These are phyloP conservation scores for Aspergillus viridinutans DNA, from an alignment of 2,329 filamentous ascomycete species.

Conservation along the genomic window DNA sequence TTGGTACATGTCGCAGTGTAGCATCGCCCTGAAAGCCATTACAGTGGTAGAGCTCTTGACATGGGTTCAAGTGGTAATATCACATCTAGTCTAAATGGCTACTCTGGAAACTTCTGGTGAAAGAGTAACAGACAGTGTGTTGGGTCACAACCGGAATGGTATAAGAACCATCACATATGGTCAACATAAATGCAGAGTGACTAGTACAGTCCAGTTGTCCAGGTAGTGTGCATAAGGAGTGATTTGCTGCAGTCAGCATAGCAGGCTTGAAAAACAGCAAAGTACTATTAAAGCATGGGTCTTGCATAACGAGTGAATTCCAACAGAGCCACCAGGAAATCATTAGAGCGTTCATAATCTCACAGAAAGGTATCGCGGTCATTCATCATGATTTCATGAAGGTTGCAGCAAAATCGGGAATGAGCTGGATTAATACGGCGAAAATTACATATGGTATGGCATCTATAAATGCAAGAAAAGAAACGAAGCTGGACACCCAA, in stretches of 20 bases:
- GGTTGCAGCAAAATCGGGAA: background rate
- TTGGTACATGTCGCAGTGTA: background rate
- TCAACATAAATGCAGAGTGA: background rate
- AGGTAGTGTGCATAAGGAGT: background rate
- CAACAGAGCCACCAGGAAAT: background rate
- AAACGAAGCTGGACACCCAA: background rate
- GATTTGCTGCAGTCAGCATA: background rate
- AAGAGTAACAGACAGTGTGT: background rate
- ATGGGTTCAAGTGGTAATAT: background rate
- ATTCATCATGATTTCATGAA: slow-evolving; percentile 1
- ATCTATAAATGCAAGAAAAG: background rate
- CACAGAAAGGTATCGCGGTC: slow-evolving; percentile 3
- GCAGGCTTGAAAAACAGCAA: background rate
- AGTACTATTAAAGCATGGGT: background rate
- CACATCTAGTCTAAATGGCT: background rate
- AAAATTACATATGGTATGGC: background rate
- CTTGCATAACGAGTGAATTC: background rate
- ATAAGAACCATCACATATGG: background rate
- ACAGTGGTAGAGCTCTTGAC: no score
- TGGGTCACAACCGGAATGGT: background rate
- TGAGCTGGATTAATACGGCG: background rate
- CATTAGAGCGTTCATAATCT: background rate
- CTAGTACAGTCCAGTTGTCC: background rate
- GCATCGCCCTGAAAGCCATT: background rate
- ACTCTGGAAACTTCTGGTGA: background rate